phyloP scores from a whole-genome alignment of 2,329 filamentous ascomycete species.

The Elsinoe ampelina region DNA sequence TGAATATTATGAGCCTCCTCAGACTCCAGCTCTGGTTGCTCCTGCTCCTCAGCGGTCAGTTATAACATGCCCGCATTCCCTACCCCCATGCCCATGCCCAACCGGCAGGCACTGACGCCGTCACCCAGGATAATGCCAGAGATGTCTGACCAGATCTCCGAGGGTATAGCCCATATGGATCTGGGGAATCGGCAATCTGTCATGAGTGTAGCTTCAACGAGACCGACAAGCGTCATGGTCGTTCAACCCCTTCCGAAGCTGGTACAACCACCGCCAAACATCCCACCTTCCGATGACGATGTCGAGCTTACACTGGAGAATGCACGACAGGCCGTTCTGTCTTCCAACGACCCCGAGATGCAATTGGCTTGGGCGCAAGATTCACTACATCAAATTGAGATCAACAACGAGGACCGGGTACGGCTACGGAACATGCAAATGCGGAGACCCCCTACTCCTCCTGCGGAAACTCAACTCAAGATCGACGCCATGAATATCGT shows the following conservation, averaged over 20 bases:
- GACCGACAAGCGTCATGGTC: conserved; percentile 53
- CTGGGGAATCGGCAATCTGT: conserved; percentile 29
- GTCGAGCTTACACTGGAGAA: conserved; percentile 84
- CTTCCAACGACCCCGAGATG: conserved; percentile 91
- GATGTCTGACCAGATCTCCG: conserved; percentile 93
- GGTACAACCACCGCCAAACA: conserved; percentile 66
- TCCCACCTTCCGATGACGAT: conserved; percentile 88
- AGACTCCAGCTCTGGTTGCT: conserved; percentile 54
- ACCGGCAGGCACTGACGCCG: conserved; percentile 11
- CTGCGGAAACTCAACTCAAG: conserved; percentile 78
- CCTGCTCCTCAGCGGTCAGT: conserved; percentile 60
- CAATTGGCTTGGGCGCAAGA: conserved; percentile 96
- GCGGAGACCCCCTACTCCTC: conserved; percentile 64
- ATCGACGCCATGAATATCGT: conserved; percentile 88
- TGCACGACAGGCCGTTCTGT: conserved; percentile 72
- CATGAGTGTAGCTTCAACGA: conserved; percentile 27
- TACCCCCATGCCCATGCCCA: conserved; percentile 21
- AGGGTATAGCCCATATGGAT: conserved; percentile 85
- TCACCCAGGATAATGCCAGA: conserved; percentile 75
- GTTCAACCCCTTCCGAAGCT: conserved; percentile 91
- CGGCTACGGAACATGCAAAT: conserved; percentile 48
- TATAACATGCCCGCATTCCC: conserved; percentile 20
- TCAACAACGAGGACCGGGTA: conserved; percentile 65
- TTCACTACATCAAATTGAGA: conserved; percentile 78
- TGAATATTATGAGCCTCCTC: conserved; percentile 54